phyloP scores from a whole-genome alignment of 2,329 filamentous ascomycete species.

The Microsporum canis region DNA sequence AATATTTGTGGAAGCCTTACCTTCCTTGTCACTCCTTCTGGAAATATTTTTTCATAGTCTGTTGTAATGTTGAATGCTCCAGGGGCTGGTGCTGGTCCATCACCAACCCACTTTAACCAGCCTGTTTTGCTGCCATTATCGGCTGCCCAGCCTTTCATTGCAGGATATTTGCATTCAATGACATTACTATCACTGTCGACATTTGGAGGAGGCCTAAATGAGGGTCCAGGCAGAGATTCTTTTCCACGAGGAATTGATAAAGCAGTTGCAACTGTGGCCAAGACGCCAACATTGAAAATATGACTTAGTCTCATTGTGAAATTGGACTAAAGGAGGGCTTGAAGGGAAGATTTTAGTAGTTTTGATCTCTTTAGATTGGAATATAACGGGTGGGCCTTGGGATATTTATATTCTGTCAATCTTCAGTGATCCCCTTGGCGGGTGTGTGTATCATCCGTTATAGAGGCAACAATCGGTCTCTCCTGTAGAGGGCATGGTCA shows the following conservation, averaged over 20 bases:
- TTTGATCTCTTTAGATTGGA: background rate
- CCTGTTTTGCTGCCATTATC: slow-evolving; percentile 6
- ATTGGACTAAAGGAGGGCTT: background rate
- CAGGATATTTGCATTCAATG: slow-evolving; percentile 10
- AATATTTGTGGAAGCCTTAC: background rate
- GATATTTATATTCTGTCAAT: background rate
- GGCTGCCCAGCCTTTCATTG: slow-evolving; percentile 10
- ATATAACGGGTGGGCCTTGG: background rate
- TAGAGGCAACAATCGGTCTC: background rate
- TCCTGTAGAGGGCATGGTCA: background rate
- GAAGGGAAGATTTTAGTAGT: background rate
- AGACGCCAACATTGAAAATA: background rate
- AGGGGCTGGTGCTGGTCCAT: slow-evolving; percentile 1
- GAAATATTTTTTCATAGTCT: slow-evolving; percentile 10
- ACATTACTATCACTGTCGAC: slow-evolving; percentile 6
- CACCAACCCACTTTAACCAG: slow-evolving; percentile 11
- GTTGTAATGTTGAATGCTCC: slow-evolving; percentile 8
- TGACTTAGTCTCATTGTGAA: background rate
- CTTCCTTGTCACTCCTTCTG: slow-evolving; percentile 8
- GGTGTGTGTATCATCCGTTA: background rate
- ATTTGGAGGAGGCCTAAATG: slow-evolving; percentile 10
- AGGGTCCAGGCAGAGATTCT: background rate
- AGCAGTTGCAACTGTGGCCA: background rate
- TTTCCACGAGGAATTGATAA: background rate
- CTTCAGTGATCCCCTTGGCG: background rate